phyloP scores from a whole-genome alignment of 2,329 filamentous ascomycete species.

The Didymella exigua region DNA sequence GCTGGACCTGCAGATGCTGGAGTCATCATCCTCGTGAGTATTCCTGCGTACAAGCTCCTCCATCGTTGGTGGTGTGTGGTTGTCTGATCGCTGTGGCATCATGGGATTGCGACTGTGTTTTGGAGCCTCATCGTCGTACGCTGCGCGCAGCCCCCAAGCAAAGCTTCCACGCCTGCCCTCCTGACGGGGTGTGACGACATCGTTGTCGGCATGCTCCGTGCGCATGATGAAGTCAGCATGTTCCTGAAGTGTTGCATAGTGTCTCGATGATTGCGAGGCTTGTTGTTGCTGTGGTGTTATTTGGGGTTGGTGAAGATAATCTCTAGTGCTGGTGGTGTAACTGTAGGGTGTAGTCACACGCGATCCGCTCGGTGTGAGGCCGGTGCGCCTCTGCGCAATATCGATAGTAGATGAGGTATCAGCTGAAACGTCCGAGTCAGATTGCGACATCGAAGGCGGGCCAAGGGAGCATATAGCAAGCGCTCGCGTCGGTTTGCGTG shows the following conservation, averaged over 20 bases:
- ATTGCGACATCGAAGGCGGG: slow-evolving; percentile 23
- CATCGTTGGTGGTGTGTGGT: slow-evolving; percentile 26
- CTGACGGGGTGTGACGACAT: slow-evolving; percentile 21
- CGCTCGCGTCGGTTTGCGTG: slow-evolving; percentile 16
- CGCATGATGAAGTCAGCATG: slow-evolving; percentile 28
- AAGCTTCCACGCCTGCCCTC: slow-evolving; percentile 36
- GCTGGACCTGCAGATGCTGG: slow-evolving; percentile 11
- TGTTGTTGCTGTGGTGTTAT: slow-evolving; percentile 9
- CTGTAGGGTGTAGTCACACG: slow-evolving; percentile 7
- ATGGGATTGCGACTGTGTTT: slow-evolving; percentile 18
- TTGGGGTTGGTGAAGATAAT: slow-evolving; percentile 6
- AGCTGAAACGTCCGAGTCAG: slow-evolving; percentile 9
- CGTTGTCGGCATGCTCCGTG: slow-evolving; percentile 5
- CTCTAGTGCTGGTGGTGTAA: not conserved
- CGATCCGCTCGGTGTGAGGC: slow-evolving; percentile 1
- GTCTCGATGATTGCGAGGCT: slow-evolving; percentile 12
- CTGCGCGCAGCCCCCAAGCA: slow-evolving; percentile 24
- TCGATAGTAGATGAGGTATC: slow-evolving; percentile 10
- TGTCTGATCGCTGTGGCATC: slow-evolving; percentile 16
- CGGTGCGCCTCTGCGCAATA: slow-evolving; percentile 5
- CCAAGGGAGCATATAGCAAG: slow-evolving; percentile 15
- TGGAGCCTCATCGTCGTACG: slow-evolving; percentile 7
- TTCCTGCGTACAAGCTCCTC: slow-evolving; percentile 27
- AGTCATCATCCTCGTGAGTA: slow-evolving; percentile 18
- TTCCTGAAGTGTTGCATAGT: slow-evolving; percentile 35